Percentiles rank a stretch among this genome's conserved stretches.
These are phyloP conservation scores for Herpetomonas tarakana DNA, from an alignment of 208 protist genomes.

Conservation along the genomic window DNA sequence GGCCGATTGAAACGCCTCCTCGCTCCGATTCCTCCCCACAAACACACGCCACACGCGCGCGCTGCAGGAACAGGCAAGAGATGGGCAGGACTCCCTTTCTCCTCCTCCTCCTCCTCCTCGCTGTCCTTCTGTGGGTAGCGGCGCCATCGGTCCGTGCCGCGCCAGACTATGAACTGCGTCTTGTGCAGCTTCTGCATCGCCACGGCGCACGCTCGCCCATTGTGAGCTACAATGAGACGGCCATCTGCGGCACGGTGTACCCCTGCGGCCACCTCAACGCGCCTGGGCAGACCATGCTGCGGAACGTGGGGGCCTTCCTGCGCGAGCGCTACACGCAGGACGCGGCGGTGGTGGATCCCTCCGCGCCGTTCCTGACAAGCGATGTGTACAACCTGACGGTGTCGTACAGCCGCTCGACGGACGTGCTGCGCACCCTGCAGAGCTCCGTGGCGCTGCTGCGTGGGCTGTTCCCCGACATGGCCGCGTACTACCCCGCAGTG, in stretches of 20 bases:
- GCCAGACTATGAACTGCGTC: conserved; percentile 11
- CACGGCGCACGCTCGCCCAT: conserved; percentile 36
- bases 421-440: conserved; percentile 54
- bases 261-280: conserved; percentile 39
- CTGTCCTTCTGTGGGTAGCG: background rate
- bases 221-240: conserved; percentile 32
- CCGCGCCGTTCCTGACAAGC: conserved; percentile 18
- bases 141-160: background rate
- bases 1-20: no score
- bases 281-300: conserved; percentile 29
- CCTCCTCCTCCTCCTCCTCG: background rate
- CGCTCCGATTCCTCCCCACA: no score
- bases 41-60: no score
- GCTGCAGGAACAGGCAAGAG: no score
- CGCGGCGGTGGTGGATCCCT: conserved; percentile 8
- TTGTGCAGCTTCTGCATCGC: conserved; percentile 41
- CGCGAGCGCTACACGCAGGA: conserved; percentile 27
- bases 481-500: conserved; percentile 38
- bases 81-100: no score
- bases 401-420: conserved; percentile 52
- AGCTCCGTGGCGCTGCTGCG: conserved; percentile 40
- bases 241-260: conserved; percentile 26
- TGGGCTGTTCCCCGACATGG: conserved; percentile 37
- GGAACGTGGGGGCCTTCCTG: conserved; percentile 34
- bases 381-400: conserved; percentile 34